Conservation (phyloP, 495 filamentous ascomycete species). For the Clavariopsis aquatica region DNA sequence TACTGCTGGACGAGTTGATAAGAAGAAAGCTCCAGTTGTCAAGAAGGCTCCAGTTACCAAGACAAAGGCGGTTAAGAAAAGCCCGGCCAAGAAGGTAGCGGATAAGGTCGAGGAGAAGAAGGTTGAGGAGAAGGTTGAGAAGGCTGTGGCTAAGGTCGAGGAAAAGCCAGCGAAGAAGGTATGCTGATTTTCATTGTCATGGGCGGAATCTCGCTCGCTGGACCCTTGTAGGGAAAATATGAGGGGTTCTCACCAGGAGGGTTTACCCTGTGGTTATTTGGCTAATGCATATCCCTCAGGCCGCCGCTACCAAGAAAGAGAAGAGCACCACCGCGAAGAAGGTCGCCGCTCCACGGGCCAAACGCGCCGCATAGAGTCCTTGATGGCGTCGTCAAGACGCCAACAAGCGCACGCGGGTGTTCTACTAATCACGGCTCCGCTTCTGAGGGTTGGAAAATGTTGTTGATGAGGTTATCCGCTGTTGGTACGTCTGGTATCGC, state of each 20-base stretch:
- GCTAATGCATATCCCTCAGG: slow-evolving; percentile 21
- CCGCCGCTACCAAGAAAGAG: slow-evolving; percentile 33
- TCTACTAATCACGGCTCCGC: not conserved
- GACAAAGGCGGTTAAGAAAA: slow-evolving; percentile 24
- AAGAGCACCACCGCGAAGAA: slow-evolving; percentile 32
- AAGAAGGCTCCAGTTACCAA: slow-evolving; percentile 20
- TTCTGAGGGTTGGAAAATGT: too few species aligned
- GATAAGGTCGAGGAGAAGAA: slow-evolving; percentile 43
- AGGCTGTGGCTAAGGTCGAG: slow-evolving; percentile 33
- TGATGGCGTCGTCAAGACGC: not conserved
- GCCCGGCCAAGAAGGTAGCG: slow-evolving; percentile 25
- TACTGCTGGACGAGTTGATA: slow-evolving; percentile 26
- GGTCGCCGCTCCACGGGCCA: slow-evolving; percentile 29
- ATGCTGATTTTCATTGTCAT: slow-evolving; percentile 5
- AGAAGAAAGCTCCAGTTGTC: slow-evolving; percentile 20
- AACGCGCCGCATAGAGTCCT: slow-evolving; percentile 5
- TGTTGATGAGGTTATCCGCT: too few species aligned
- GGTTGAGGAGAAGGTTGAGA: slow-evolving; percentile 43
- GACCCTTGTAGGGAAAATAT: too few species aligned
- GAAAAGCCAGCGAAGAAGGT: slow-evolving; percentile 38
- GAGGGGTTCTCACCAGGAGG: not conserved
- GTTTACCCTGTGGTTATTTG: not conserved
- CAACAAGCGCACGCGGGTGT: not conserved
- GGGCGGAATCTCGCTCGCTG: not conserved
- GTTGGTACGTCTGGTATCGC: too few species aligned